Base-by-base conservation (phyloP, 2,329 filamentous ascomycete genomes). In the Colletotrichum eremochloae region DNA sequence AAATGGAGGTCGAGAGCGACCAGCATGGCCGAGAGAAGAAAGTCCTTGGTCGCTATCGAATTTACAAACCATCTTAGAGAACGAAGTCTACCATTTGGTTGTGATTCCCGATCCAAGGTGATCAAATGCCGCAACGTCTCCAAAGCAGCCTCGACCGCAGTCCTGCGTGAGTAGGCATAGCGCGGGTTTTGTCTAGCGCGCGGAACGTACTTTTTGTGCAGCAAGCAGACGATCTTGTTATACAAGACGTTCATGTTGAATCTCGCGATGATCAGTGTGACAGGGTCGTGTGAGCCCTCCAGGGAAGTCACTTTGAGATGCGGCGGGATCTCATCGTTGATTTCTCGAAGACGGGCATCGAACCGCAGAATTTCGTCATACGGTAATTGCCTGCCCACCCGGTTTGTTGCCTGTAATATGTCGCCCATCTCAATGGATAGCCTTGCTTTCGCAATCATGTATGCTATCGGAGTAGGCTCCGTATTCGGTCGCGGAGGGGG, bases 171-270 rank as follows among this genome's bases (percentile, higher is more conserved):
- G 78, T 96, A 94, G 11, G 91, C 89, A 78, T 97, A 98, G 11
- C 95, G 89, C 12, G 93, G 86, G 76, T 96, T 96, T 71, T 93
- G 89, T 60, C 93, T 87, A 6, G 95, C 93, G 71, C 91, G 89
- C n/a, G 89, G 86, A 70, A 97, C 88, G 80, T 96, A 98, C 75
- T 95, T 95, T 63, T 95, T 89, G 81, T 99, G 96, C 50, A 99
- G 88, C 31, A 97, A 89, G 77, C 94, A 97, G 77, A 97, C 88
- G 24, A 95, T 93, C 82, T 97, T 97, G 75, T 97, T 91, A 79
- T 95, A 97, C 6, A 98, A 84, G 62, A 96, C 92, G 74, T 96
- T 94, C 42, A 98, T 84, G 68, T 93, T 93, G 79, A 95, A 95
- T 38, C 95, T 91, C 63, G 95, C 93, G 84, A 97, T 92, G 70